Conservation (phyloP, 305 asterid genomes). For the Fraxinus ornus region DNA sequence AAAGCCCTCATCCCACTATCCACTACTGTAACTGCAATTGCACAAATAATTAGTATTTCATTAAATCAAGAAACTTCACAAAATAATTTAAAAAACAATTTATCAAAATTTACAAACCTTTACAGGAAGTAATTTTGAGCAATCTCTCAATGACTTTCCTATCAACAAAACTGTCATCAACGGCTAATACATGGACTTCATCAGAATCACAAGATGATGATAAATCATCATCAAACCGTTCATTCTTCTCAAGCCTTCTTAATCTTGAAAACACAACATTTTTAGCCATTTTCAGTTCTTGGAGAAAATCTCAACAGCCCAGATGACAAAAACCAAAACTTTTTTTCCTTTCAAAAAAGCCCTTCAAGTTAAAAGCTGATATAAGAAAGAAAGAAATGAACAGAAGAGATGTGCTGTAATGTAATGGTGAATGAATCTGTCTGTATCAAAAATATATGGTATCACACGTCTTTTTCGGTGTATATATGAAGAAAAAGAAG, state of each 20-base stretch:
- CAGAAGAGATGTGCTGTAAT: conserved; percentile 8
- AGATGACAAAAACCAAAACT: conserved; percentile 17
- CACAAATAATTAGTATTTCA: conserved; percentile 1
- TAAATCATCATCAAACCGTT: conserved; percentile 32
- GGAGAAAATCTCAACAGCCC: conserved; percentile 26
- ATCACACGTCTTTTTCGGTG: conserved; percentile 33
- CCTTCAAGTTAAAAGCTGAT: conserved; percentile 21
- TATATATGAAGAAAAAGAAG: conserved; percentile 25
- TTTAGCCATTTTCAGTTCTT: conserved; percentile 39
- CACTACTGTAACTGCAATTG: conserved; percentile 74
- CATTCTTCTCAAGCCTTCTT: conserved; percentile 38
- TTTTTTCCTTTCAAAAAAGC: background rate
- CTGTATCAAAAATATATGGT: conserved; percentile 35
- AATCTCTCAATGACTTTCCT: conserved; percentile 82
- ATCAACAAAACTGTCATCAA: conserved; percentile 89
- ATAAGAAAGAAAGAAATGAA: background rate
- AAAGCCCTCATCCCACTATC: conserved; percentile 92
- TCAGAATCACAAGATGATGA: conserved; percentile 26
- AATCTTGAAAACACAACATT: conserved; percentile 55
- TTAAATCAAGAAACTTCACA: background rate
- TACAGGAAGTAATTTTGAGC: conserved; percentile 88
- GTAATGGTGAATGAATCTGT: conserved; percentile 30
- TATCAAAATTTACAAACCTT: conserved; percentile 41
- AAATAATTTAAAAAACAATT: background rate
- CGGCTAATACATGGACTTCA: conserved; percentile 76